Evolutionary conservation across 352 stramenopile genomes (phyloP), one percentile per base, ranked within the genome.

Genomic region (Globisporangium nunn): DNA sequence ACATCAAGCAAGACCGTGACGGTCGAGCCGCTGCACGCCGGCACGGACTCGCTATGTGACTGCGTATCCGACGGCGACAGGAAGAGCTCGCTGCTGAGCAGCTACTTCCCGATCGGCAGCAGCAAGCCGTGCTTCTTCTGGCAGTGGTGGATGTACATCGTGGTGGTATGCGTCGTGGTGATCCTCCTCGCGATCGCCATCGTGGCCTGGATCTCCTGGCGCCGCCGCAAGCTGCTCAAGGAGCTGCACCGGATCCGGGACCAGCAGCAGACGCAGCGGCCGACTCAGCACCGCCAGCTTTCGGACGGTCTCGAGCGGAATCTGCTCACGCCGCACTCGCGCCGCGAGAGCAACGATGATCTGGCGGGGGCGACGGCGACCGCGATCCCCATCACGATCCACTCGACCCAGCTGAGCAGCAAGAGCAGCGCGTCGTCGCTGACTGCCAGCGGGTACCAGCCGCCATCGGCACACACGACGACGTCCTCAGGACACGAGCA

Each of bases 61-160:
- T 94, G 81, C 39, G 64, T 92, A 1, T 75, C 74, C 30, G 67
- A 69, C 6, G 67, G 61, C 28, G 80, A 91, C 63, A 66, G 68
- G 43, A 86, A 78, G 56, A 74, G 61, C 43, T 88, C 67, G 31
- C 58, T 90, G n/a, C 41, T 94, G 28, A 84, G 65, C 39, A 81
- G 72, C 41, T 84, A 79, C 48, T 55, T 78, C 18, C 80, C 81
- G 4, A 37, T 66, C 17, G 81, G 87, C 60, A 73, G 71, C 11
- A 63, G 69, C 61, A 88, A 87, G 51, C 70, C 75, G 15, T 94
- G 84, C 71, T 91, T 82, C 76, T 91, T 90, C 63, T 94, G 84
- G 84, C 68, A 84, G 50, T 94, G 84, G 84, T 94, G 84, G 84
- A 92, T 89, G 78, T 92, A 94, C 59, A 66, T 94, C 30, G 73